Percentiles rank a stretch among this genome's conserved stretches.
phyloP scores from a whole-genome alignment of 1,284 basidiomycete genomes.

The Ustilago lituana region DNA sequence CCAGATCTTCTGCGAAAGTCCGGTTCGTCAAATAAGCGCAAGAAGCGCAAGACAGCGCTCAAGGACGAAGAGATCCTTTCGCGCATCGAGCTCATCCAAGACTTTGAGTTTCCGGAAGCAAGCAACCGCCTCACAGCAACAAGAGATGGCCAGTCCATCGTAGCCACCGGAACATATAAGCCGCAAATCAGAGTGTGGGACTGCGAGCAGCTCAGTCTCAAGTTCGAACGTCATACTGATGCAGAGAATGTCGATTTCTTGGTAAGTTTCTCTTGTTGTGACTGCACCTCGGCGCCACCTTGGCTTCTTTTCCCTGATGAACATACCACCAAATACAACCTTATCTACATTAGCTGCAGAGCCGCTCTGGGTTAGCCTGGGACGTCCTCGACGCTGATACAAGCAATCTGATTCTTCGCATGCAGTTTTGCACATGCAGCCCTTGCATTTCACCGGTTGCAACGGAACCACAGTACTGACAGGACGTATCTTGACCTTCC shows the following conservation, averaged over 20 bases:
- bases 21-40: conserved; percentile 65
- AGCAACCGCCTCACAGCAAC: conserved; percentile 91
- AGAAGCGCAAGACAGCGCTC: conserved; percentile 54
- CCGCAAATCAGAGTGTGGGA: conserved; percentile 97
- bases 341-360: conserved; percentile 63
- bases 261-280: conserved; percentile 74
- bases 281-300: no score
- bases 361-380: conserved; percentile 11
- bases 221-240: conserved; percentile 96
- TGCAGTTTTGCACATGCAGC: no score
- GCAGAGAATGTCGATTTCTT: conserved; percentile 97
- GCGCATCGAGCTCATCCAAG: conserved; percentile 72
- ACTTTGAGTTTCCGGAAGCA: conserved; percentile 96
- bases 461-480: no score
- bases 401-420: conserved; percentile 40
- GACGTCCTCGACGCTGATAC: conserved; percentile 38
- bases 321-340: conserved; percentile 41
- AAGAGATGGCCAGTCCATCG: conserved; percentile 86
- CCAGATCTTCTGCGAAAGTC: conserved; percentile 63
- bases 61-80: conserved; percentile 58
- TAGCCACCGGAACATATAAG: conserved; percentile 98
- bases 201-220: conserved; percentile 87
- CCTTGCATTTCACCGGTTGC: no score
- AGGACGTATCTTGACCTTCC: not conserved
- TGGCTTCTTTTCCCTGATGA: conserved; percentile 20